Percentiles rank a stretch among this genome's conserved stretches.
These are phyloP conservation scores for Candida adriatica DNA, from an alignment of 805 yeast genomes.

Conservation along the genomic window DNA sequence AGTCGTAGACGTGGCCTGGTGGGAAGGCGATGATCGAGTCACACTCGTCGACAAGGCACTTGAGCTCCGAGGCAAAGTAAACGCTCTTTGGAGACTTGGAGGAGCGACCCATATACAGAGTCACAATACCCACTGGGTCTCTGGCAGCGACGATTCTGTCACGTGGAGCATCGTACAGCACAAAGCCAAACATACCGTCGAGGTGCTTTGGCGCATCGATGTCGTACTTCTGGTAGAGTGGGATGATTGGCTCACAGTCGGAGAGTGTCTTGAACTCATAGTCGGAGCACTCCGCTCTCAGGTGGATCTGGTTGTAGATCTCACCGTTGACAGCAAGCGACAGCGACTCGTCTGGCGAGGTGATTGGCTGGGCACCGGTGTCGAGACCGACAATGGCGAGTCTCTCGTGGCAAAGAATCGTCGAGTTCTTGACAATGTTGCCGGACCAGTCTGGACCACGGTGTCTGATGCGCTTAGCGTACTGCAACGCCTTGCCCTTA, in stretches of 20 bases:
- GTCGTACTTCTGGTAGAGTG: constrained; percentile 80
- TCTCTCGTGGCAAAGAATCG: constrained; percentile 91
- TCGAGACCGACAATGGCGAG: constrained; percentile 96
- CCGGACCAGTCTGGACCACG: constrained; percentile 99
- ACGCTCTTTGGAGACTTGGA: constrained; percentile 63
- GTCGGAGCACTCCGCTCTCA: constrained; percentile 68
- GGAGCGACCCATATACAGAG: constrained; percentile 89
- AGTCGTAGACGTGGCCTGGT: constrained; percentile 96
- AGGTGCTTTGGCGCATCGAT: constrained; percentile 85
- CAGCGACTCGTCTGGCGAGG: constrained; percentile 66
- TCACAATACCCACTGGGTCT: constrained; percentile 97
- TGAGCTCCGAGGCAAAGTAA: constrained; percentile 90
- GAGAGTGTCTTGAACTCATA: constrained; percentile 79
- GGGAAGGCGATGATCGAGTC: constrained; percentile 92
- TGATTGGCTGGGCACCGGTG: constrained; percentile 97
- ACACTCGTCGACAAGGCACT: constrained; percentile 91
- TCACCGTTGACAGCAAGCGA: constrained; percentile 93
- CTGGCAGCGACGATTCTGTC: constrained; percentile 95
- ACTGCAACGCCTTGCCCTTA: constrained; percentile 83
- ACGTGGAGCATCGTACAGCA: constrained; percentile 70
- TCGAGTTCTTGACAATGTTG: constrained; percentile 67
- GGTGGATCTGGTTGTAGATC: constrained; percentile 90
- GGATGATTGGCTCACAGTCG: constrained; percentile 98
- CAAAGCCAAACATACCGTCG: constrained; percentile 99
- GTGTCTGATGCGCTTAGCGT: constrained; percentile 91